Evolutionary conservation across 495 filamentous ascomycete species (phyloP), one percentile per base, ranked within the genome.

Genomic region (Penicillium goetzii): DNA sequence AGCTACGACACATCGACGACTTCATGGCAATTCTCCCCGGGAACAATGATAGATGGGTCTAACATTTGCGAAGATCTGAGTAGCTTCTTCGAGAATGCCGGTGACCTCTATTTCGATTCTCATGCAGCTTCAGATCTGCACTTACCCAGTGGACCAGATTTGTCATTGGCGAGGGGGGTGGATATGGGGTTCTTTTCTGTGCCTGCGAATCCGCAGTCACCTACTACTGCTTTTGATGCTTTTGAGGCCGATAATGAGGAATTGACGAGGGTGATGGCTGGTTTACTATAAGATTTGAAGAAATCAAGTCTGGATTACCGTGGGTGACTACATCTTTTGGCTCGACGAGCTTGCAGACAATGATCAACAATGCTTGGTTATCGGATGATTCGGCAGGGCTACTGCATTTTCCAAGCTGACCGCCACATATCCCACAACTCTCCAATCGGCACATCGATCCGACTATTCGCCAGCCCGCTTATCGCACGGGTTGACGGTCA

Each of bases 61-160:
- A 74, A 74, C 55, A 67, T 61, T 30, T 81, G 76, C 41, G 71
- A 76, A 36, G 77, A 80, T 45, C 58, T 81, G 36, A 81, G 77
- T 19, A 78, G 72, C 56, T 81, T 81, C 64, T 81, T 81, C 61
- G 78, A 80, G 58, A 74, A 78, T 55, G 77, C 78, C 0, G 78
- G 78, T 3, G 76, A 71, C 4, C 62, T 80, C 10, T 79, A 79
- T 25, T 78, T 76, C 53, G 72, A 77, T 52, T 67, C 76, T 17
- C 47, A 56, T 49, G 14, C 62, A 32, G 59, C 56, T 26, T 45
- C 63, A 33, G 51, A 65, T n/a, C n/a, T 55, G 0, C 52, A 55
- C 8, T 14, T 38, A 10, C 15, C 52, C 11, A 38, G 25, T n/a
- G 33, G n/a, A 21, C 11, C 52, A 12, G 52, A 55, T 36, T 11